Base-by-base conservation (phyloP, 148 eudicot genomes). In the Cornus kousa region DNA sequence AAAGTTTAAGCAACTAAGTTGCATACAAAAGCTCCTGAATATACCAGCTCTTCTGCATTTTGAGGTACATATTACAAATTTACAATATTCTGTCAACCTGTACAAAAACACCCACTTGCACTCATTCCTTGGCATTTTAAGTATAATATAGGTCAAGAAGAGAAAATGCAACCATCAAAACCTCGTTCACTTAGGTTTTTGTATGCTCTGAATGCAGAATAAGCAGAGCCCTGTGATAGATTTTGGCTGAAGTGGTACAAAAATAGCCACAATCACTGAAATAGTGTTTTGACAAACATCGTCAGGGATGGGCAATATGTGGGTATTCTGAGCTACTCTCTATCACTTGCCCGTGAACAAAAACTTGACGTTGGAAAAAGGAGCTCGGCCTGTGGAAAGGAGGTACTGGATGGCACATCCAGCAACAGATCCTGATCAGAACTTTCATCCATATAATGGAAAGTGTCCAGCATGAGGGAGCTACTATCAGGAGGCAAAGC, bases 351-450 rank as follows among this genome's bases (percentile, higher is more conserved):
- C 75, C 83, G 89, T 23, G 90, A 82, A 31, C 79, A 83, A 73
- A 83, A 88, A 83, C 91, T 85, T 37, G 95, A 79, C 71, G 74
- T 59, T 16, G 97, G 90, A 72, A 76, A 80, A 73, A 95, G 91
- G 64, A 94, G 95, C 86, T 96, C 99, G 10, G 99, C 99, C 81
- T 91, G 88, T 4, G 99, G 97, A 76, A 93, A 96, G 55, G 90
- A 92, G 37, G 91, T 88, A 73, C 89, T 89, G 32, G 89, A 88
- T 67, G 98, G 99, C 68, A 93, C 89, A 69, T 96, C 89, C 43
- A 96, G 90, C 70, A 96, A 87, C 78, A 96, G 78, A 78, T 92
- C 99, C 83, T 96, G 94, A 68, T 90, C 99, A 43, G 86, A 85
- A 75, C 81, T 83, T 74, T 91, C 93, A 75, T 91, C 92, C 65